Conservation (phyloP, 352 stramenopile genomes). For the Pythium dissotocum region DNA sequence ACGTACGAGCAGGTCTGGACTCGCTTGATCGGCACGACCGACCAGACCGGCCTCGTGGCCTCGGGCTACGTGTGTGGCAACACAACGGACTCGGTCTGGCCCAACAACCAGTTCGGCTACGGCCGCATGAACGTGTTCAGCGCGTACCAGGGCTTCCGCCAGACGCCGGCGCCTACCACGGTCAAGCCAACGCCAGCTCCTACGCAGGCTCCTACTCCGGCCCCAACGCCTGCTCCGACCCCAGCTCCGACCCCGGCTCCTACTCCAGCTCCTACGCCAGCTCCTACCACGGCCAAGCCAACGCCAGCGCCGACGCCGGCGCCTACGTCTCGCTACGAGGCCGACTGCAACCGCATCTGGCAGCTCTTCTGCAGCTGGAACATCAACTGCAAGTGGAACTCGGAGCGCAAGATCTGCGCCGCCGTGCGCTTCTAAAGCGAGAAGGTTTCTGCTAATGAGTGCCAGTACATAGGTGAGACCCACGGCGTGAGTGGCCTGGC, state of each 20-base stretch:
- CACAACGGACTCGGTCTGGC: neutral
- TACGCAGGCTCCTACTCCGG: neutral
- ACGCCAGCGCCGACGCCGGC: neutral
- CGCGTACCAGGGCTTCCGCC: neutral
- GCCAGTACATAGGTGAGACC: no score
- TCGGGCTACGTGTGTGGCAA: neutral
- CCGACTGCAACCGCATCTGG: neutral
- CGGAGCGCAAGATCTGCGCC: neutral
- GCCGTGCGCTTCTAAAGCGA: neutral
- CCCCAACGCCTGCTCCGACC: neutral
- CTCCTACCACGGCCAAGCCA: neutral
- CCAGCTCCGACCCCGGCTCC: no score
- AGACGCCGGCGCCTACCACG: neutral
- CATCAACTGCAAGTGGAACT: conserved; percentile 3
- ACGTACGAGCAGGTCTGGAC: conserved; percentile 6
- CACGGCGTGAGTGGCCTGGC: no score
- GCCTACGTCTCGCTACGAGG: neutral
- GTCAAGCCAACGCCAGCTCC: neutral
- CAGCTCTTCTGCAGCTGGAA: conserved; percentile 4
- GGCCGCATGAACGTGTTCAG: neutral
- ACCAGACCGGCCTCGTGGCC: neutral
- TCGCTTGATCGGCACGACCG: neutral
- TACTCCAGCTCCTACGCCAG: neutral
- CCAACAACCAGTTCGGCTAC: neutral
- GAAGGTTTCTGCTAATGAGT: no score